phyloP scores from a whole-genome alignment of 129 eudicot genomes.

The Saussurea involucrata region DNA sequence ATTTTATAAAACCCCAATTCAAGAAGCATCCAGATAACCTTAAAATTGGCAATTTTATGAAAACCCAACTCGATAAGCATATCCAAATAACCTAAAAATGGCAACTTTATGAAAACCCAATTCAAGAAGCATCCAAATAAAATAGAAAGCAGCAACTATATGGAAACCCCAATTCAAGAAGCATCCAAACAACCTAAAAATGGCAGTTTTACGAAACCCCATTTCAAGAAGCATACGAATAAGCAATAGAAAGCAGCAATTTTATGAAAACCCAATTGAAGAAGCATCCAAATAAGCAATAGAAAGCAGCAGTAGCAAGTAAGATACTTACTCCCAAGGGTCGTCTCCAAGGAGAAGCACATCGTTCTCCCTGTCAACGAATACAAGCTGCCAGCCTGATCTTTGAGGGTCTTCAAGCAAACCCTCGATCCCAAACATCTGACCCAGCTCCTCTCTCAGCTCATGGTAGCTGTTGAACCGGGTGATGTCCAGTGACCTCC shows the following conservation, averaged over 20 bases:
- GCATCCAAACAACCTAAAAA: not conserved
- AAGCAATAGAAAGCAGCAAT: not conserved
- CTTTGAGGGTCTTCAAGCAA: conserved; percentile 95
- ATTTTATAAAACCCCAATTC: not conserved
- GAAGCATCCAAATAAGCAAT: not conserved
- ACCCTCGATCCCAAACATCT: conserved; percentile 95
- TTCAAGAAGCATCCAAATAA: not conserved
- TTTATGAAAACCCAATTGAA: not conserved
- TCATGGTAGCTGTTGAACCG: conserved; percentile 96
- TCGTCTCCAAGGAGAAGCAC: conserved; percentile 99
- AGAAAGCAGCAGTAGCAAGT: not conserved
- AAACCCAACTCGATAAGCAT: not conserved
- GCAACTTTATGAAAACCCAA: not conserved
- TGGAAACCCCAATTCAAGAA: not conserved
- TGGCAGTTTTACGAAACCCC: not conserved
- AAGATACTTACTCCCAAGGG: conserved; percentile 94
- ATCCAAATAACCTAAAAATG: not conserved
- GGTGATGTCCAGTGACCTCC: conserved; percentile 95
- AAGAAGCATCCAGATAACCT: not conserved
- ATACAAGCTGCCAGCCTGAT: conserved; percentile 99
- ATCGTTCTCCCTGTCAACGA: conserved; percentile 99
- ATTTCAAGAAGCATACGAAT: not conserved
- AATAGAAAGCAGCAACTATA: not conserved
- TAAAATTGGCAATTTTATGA: not conserved
- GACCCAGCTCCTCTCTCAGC: conserved; percentile 86